Evolutionary conservation across 179 eudicot genomes (phyloP), one percentile per base, ranked within the genome.

Genomic region (Silene coronaria): DNA sequence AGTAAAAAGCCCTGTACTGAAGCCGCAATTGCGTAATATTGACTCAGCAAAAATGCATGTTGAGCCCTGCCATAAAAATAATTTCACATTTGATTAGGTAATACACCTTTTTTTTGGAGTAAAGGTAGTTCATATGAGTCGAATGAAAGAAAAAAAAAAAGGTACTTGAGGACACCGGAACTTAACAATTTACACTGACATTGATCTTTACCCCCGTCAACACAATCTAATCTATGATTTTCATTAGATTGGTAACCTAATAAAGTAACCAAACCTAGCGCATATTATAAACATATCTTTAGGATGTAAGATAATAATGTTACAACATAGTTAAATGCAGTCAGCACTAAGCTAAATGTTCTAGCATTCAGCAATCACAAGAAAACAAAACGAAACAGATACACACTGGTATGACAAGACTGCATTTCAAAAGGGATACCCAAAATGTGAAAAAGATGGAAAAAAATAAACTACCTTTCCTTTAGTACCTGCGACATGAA

Each of bases 401-500:
- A 30, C 28, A 22, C 34, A 45, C 72, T 42, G 13, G 58, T 42
- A 69, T 22, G n/a, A 19, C 28, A 67, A 67, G 53, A 34, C 23
- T 67, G 27, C 26, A 38, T 38, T 42, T 36, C 23, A 16, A 10
- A 67, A 36, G 55, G 10, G 55, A 36, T 19, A 19, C 26, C 51
- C 24, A 21, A 14, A 70, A 70, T 14, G 60, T 12, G 30, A 5
- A 45, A 46, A 70, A 34, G 55, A 65, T 30, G 71, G 38, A 23
- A 22, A 59, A 14, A 28, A 42, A n/a, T n/a, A n/a, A 61, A 27
- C 6, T 81, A 93, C 99, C 97, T 95, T 95, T 64, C 99, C 99
- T 87, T 95, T 95, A 36, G 99, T 95, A 65, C 99, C 99, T 0
- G 99, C 99, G 53, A 96, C 97, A 80, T 96, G 99, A 80, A 96